phyloP scores from a whole-genome alignment of 2,329 filamentous ascomycete species.

The Diaporthe destruens region DNA sequence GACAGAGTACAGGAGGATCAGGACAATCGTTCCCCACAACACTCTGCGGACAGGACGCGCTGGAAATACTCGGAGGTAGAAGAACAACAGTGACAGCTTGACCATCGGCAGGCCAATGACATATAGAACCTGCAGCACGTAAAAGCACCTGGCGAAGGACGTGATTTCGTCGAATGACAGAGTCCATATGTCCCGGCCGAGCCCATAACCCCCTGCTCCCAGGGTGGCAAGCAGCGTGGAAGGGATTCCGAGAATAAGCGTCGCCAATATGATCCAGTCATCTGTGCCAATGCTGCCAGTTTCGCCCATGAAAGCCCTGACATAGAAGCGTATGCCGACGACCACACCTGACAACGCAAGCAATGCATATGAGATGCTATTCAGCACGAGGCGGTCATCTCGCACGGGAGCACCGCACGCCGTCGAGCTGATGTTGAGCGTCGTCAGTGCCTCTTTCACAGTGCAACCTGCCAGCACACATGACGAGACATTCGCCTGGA shows the following conservation, averaged over 20 bases:
- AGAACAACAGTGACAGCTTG: constrained; percentile 36
- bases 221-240: constrained; percentile 39
- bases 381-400: background rate
- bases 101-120: constrained; percentile 35
- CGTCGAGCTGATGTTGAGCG: constrained; percentile 5
- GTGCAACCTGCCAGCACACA: constrained; percentile 34
- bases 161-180: constrained; percentile 46
- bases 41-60: constrained; percentile 20
- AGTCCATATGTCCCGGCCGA: constrained; percentile 49
- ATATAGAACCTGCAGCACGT: constrained; percentile 43
- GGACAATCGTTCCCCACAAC: constrained; percentile 25
- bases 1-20: constrained; percentile 42
- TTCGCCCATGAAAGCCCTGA: constrained; percentile 37
- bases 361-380: constrained; percentile 15
- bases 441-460: constrained; percentile 33
- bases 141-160: constrained; percentile 46
- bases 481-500: background rate
- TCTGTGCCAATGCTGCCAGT: constrained; percentile 39
- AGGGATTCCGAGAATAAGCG: constrained; percentile 41
- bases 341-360: constrained; percentile 32
- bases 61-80: constrained; percentile 39
- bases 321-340: constrained; percentile 35
- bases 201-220: constrained; percentile 41
- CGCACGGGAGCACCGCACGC: constrained; percentile 14
- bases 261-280: constrained; percentile 42